These are phyloP conservation scores for Volvariella surrecta DNA, from an alignment of 1,284 basidiomycete genomes.

Conservation along the genomic window DNA sequence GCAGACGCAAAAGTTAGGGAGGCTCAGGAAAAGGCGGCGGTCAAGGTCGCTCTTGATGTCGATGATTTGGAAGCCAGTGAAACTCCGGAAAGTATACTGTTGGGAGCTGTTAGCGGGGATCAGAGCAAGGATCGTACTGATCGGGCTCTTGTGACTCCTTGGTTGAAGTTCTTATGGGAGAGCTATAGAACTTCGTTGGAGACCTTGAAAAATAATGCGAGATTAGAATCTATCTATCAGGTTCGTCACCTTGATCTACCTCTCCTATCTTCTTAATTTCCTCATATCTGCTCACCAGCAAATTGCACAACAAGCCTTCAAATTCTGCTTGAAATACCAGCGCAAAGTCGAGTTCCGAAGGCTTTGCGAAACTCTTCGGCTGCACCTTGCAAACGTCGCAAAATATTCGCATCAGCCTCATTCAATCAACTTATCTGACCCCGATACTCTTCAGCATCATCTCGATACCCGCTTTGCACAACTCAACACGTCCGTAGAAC, in stretches of 20 bases:
- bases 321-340: conserved; percentile 91
- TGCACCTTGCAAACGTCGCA: conserved; percentile 91
- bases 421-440: conserved; percentile 96
- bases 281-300: conserved; percentile 40
- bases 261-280: not conserved
- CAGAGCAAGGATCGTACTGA: conserved; percentile 95
- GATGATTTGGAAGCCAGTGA: conserved; percentile 89
- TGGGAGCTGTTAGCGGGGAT: conserved; percentile 85
- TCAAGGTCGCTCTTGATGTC: conserved; percentile 66
- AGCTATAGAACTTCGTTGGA: conserved; percentile 95
- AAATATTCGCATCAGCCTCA: conserved; percentile 96
- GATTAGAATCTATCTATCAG: conserved; percentile 93
- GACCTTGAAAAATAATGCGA: conserved; percentile 94
- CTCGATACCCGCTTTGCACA: conserved; percentile 98
- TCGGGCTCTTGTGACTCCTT: conserved; percentile 91
- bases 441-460: conserved; percentile 94
- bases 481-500: conserved; percentile 95
- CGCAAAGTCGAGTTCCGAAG: conserved; percentile 98
- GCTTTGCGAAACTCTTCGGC: conserved; percentile 92
- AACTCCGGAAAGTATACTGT: conserved; percentile 85
- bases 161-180: conserved; percentile 99
- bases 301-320: conserved; percentile 96
- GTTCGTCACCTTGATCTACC: conserved; percentile 32
- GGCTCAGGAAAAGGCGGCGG: conserved; percentile 81
- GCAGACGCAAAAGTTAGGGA: conserved; percentile 84